phyloP scores from a whole-genome alignment of 257 asterid species.

The Verbascum thapsus region DNA sequence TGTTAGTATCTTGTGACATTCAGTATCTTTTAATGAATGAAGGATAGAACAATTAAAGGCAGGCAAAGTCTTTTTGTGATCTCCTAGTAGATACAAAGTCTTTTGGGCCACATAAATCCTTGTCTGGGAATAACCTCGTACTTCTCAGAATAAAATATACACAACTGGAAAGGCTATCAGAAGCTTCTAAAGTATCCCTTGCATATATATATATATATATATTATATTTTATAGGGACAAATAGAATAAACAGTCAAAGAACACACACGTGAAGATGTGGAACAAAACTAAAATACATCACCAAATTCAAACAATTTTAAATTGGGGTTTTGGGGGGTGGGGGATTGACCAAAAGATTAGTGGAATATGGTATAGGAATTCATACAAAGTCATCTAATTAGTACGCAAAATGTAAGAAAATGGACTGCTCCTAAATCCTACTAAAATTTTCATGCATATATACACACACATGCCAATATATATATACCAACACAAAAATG shows the following conservation, averaged over 20 bases:
- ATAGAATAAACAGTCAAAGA: conserved; percentile 3
- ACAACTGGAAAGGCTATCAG: conserved; percentile 12
- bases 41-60: neutral
- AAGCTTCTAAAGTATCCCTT: conserved; percentile 32
- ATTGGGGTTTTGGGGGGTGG: no score
- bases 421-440: conserved; percentile 27
- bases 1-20: conserved; percentile 11
- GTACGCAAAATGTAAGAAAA: conserved; percentile 20
- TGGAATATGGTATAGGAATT: conserved; percentile 6
- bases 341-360: conserved; percentile 11
- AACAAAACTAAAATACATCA: neutral
- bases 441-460: conserved; percentile 34
- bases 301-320: neutral
- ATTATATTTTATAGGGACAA: conserved; percentile 16
- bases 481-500: conserved; percentile 43
- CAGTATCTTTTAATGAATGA: conserved; percentile 5
- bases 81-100: conserved; percentile 25
- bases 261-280: neutral
- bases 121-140: conserved; percentile 41
- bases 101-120: conserved; percentile 37
- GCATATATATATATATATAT: no score
- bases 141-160: conserved; percentile 24
- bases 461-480: conserved; percentile 38
- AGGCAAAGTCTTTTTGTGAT: conserved; percentile 11
- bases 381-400: conserved; percentile 24